Evolutionary conservation across 805 yeast genomes (phyloP), one percentile per base, ranked within the genome.

Genomic region (Suhomyces kilbournensis): DNA sequence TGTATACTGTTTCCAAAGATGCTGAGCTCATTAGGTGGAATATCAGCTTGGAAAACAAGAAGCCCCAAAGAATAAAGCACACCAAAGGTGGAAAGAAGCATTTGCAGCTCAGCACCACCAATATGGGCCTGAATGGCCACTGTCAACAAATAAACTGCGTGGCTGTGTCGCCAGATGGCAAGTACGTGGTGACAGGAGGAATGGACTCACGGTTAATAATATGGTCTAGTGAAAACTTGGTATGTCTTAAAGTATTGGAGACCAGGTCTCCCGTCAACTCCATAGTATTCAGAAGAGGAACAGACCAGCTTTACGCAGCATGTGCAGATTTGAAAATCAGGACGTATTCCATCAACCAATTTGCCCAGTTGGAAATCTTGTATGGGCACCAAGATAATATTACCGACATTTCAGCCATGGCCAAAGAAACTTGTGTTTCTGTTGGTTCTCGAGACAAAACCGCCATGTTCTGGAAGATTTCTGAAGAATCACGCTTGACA

Each of bases 351-450:
- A 79, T 92, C 53, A 88, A 84, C 61, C 97, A 91, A 70, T 80
- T 86, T 64, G 85, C 97, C 3, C 96, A 90, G 69, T 78, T 93
- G 63, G 99, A 94, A 73, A 86, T 89, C 4, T 74, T 94, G 45
- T 94, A 90, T 66, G 99, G 99, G 2, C 99, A 94, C 70, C 98
- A 94, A 72, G 99, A 94, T 65, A 75, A 82, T 50, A 92, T 93
- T 44, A 79, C 81, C 43, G 97, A 86, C 63, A 85, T 94, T 50
- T 74, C 90, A 20, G 90, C 97, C 0, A 74, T 94, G 55, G 81
- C 82, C 8, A 84, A 85, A 68, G 98, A 94, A 65, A 83, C 97
- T 53, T 94, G 99, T 75, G 92, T 94, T 15, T 90, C 96, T 23
- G 98, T 93, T 30, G 99, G 99, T 15, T 79, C 96, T 3, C 83